phyloP scores from a whole-genome alignment of 2,329 filamentous ascomycete genomes.

The Xylaria multiplex region DNA sequence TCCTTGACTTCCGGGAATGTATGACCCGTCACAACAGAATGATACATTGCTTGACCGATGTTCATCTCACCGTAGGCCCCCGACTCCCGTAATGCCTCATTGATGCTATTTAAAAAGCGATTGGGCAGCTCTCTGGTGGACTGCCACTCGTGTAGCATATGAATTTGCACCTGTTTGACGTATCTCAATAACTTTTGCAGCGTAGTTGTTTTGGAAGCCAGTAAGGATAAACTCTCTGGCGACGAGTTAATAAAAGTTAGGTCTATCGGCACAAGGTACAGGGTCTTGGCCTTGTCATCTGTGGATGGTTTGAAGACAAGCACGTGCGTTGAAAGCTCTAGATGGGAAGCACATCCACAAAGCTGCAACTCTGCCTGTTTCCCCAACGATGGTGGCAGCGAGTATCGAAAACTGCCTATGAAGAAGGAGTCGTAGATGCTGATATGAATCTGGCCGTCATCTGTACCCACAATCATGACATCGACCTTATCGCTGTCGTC shows the following conservation, averaged over 20 bases:
- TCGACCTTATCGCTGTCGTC: conserved; percentile 79
- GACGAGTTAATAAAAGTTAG: conserved; percentile 83
- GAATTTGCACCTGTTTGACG: conserved; percentile 79
- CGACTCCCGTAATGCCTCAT: conserved; percentile 77
- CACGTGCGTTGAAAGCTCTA: conserved; percentile 78
- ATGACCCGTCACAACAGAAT: conserved; percentile 85
- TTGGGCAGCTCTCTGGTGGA: conserved; percentile 81
- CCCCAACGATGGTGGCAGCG: conserved; percentile 49
- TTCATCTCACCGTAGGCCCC: conserved; percentile 64
- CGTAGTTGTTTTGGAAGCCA: conserved; percentile 87
- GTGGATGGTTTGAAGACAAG: conserved; percentile 67
- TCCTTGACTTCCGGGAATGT: conserved; percentile 80
- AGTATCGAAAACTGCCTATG: conserved; percentile 72
- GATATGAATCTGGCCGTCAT: conserved; percentile 76
- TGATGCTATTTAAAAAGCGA: conserved; percentile 80
- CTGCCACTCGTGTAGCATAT: conserved; percentile 85
- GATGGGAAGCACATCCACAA: conserved; percentile 74
- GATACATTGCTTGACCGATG: conserved; percentile 81
- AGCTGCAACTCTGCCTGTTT: conserved; percentile 51
- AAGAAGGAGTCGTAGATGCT: conserved; percentile 88
- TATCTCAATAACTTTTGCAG: conserved; percentile 89
- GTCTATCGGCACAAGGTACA: conserved; percentile 79
- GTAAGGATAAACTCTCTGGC: conserved; percentile 81
- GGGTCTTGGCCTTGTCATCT: conserved; percentile 52
- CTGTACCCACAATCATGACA: conserved; percentile 78